Conservation (phyloP, 768 basidiomycete species). For the Tylopilus balloui region DNA sequence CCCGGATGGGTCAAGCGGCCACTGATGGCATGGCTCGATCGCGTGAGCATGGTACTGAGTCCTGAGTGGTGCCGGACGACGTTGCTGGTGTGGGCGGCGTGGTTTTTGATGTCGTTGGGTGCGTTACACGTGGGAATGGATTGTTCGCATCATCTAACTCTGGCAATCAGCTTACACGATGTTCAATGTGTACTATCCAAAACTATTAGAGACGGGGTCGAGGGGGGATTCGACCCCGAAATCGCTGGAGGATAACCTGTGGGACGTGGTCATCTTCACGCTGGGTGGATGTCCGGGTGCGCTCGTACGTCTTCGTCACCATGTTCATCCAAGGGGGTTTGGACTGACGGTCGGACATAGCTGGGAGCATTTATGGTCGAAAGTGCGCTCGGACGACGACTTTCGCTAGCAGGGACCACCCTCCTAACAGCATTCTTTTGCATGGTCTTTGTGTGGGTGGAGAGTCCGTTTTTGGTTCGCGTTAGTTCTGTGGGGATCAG, state of each 20-base stretch:
- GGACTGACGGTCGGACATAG: conserved; percentile 33
- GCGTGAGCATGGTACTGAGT: conserved; percentile 63
- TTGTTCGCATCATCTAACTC: neutral
- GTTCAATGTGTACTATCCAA: conserved; percentile 91
- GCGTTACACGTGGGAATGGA: conserved; percentile 18
- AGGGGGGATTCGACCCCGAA: conserved; percentile 32
- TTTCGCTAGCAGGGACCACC: conserved; percentile 72
- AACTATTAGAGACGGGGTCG: conserved; percentile 61
- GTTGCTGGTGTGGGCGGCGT: conserved; percentile 71
- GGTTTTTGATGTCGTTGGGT: conserved; percentile 79
- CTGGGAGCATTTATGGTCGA: conserved; percentile 86
- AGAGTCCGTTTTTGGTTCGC: conserved; percentile 54
- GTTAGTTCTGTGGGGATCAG: conserved; percentile 72
- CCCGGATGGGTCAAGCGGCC: conserved; percentile 57
- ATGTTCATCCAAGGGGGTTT: neutral
- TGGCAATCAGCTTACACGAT: conserved; percentile 68
- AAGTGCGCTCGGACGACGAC: conserved; percentile 58
- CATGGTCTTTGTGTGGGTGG: conserved; percentile 58
- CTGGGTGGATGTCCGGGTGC: conserved; percentile 83
- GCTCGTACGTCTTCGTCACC: conserved; percentile 50
- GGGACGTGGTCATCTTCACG: conserved; percentile 86
- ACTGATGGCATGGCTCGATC: conserved; percentile 62
- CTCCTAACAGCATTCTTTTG: conserved; percentile 75
- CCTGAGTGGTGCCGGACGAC: conserved; percentile 78
- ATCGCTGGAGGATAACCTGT: conserved; percentile 58